Evolutionary conservation across 2,329 filamentous ascomycete genomes (phyloP).

Genomic region (Cladophialophora immunda): DNA sequence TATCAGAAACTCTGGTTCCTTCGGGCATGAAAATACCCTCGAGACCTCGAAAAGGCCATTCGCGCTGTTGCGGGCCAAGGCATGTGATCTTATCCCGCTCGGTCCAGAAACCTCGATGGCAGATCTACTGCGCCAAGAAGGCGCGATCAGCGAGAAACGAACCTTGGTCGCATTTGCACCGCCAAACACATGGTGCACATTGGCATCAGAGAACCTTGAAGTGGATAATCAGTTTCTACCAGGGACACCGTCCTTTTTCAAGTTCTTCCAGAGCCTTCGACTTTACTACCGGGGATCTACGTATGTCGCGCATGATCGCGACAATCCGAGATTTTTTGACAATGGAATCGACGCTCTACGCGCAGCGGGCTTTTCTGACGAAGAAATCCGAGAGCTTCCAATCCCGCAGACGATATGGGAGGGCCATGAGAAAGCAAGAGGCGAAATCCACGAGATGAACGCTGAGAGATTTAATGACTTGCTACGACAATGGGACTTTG

Average conservation of each 20-base stretch:
- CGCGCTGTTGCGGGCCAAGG: neutral
- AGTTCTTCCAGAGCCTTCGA: no score
- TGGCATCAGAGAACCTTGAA: neutral
- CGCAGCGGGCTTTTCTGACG: neutral
- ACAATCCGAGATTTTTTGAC: neutral
- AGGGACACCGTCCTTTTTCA: no score
- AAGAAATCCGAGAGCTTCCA: neutral
- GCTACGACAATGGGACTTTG: no score
- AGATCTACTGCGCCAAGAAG: neutral
- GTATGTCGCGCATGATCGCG: neutral
- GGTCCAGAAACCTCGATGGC: neutral
- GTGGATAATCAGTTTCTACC: no score
- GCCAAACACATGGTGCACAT: neutral
- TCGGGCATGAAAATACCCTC: neutral
- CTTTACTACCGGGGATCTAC: no score
- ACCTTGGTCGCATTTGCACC: neutral
- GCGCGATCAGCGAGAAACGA: neutral
- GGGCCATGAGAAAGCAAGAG: neutral
- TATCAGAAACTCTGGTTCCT: neutral
- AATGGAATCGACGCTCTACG: neutral
- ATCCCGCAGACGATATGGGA: neutral
- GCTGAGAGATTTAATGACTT: neutral
- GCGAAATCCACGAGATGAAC: neutral
- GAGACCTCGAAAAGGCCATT: neutral
- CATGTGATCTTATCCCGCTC: neutral